These are phyloP conservation scores for Neospermospora avenae DNA, from an alignment of 2,329 filamentous ascomycete species.

Conservation along the genomic window DNA sequence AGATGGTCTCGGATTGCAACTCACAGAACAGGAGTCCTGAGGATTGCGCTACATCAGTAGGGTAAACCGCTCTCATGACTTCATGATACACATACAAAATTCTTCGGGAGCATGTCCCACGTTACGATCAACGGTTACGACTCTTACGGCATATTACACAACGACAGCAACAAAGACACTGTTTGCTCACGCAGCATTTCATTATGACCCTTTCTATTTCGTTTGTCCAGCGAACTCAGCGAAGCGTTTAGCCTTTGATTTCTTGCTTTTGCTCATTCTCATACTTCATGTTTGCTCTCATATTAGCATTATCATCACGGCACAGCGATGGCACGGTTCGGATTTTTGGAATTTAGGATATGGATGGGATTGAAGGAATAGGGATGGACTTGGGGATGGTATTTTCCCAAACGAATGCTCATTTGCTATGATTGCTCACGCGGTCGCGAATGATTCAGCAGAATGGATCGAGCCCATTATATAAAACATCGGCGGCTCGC, in stretches of 20 bases:
- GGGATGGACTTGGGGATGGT: constrained; percentile 4
- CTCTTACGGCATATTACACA: constrained; percentile 24
- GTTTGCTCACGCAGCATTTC: constrained; percentile 48
- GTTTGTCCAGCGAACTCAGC: constrained; percentile 16
- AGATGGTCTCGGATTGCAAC: constrained; percentile 79
- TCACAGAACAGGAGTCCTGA: constrained; percentile 32
- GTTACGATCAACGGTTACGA: constrained; percentile 20
- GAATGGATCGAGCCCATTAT: constrained; percentile 8
- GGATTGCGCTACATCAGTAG: constrained; percentile 23
- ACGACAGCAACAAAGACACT: constrained; percentile 38
- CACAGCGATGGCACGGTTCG: constrained; percentile 13
- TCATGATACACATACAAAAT: constrained; percentile 1
- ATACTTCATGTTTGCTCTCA: constrained; percentile 29
- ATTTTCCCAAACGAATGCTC: constrained; percentile 4
- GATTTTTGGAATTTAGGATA: neutral
- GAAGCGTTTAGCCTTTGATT: constrained; percentile 2
- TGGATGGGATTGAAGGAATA: constrained; percentile 5
- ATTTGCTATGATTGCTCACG: constrained; percentile 7
- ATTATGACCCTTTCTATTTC: constrained; percentile 34
- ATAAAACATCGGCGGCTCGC: constrained; percentile 12
- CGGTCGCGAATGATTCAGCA: constrained; percentile 3
- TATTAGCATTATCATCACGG: constrained; percentile 19
- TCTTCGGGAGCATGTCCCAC: constrained; percentile 1
- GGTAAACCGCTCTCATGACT: constrained; percentile 17
- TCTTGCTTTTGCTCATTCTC: constrained; percentile 27